These are phyloP conservation scores for Lentinula raphanica DNA, from an alignment of 768 basidiomycete genomes.

Conservation along the genomic window DNA sequence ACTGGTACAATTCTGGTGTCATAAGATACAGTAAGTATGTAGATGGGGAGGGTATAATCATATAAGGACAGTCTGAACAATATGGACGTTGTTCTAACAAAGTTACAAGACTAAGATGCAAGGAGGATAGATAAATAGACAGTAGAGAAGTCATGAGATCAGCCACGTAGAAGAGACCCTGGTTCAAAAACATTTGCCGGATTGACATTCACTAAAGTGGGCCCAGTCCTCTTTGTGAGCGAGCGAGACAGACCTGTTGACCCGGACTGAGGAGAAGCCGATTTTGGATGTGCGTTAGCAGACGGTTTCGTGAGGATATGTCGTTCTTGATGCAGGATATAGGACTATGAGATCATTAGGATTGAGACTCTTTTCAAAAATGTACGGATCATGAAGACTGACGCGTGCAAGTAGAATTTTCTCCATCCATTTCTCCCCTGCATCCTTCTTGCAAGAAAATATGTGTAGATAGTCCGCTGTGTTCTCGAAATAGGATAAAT, in stretches of 20 bases:
- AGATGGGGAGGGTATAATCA: too few species aligned
- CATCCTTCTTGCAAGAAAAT: slow-evolving; percentile 72
- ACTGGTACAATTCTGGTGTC: too few species aligned
- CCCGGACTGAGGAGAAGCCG: slow-evolving; percentile 13
- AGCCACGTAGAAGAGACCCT: slow-evolving; percentile 58
- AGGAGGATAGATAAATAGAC: background rate
- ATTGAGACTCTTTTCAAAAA: too few species aligned
- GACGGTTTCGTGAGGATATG: slow-evolving; percentile 54
- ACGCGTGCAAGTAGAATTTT: slow-evolving; percentile 79
- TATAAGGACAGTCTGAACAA: too few species aligned
- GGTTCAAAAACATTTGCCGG: slow-evolving; percentile 60
- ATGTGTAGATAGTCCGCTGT: slow-evolving; percentile 82
- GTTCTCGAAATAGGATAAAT: slow-evolving; percentile 81
- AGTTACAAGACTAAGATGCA: background rate
- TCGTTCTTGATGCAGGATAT: slow-evolving; percentile 76
- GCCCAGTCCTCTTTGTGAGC: slow-evolving; percentile 28
- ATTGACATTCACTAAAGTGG: slow-evolving; percentile 42
- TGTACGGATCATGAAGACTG: slow-evolving; percentile 29
- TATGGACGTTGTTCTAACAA: too few species aligned
- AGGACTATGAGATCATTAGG: slow-evolving; percentile 53
- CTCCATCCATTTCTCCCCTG: slow-evolving; percentile 76
- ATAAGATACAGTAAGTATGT: too few species aligned
- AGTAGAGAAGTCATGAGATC: background rate
- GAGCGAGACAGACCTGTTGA: slow-evolving; percentile 31
- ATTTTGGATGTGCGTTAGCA: slow-evolving; percentile 24